Conservation (phyloP, 208 protist species). For the Entamoeba nuttalli region DNA sequence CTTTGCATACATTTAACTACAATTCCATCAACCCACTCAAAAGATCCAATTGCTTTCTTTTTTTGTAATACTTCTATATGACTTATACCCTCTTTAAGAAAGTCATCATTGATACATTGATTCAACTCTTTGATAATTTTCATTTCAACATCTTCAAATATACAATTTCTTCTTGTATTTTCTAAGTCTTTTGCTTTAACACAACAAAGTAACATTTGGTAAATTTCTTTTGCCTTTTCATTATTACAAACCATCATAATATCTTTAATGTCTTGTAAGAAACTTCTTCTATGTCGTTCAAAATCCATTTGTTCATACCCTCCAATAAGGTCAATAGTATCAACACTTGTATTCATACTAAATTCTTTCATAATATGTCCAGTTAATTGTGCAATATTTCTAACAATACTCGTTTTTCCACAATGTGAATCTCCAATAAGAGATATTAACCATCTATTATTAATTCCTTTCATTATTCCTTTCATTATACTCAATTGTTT, state of each 20-base stretch:
- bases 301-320: slow-evolving; percentile 92
- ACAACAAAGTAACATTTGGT: background rate
- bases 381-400: slow-evolving; percentile 59
- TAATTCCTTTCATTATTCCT: slow-evolving; percentile 27
- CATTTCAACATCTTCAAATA: background rate
- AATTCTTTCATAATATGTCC: slow-evolving; percentile 75
- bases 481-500: slow-evolving; percentile 27
- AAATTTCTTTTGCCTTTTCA: background rate
- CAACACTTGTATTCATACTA: slow-evolving; percentile 81
- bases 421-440: background rate
- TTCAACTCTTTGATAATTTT: background rate
- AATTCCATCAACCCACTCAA: slow-evolving; percentile 96
- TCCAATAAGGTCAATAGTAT: slow-evolving; percentile 96
- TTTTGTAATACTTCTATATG: background rate
- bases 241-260: background rate
- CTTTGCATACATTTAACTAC: slow-evolving; percentile 68
- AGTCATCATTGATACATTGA: background rate
- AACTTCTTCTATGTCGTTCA: background rate
- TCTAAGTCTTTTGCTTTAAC: background rate
- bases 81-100: background rate
- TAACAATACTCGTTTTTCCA: background rate
- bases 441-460: background rate
- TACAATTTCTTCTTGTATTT: background rate
- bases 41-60: slow-evolving; percentile 63
- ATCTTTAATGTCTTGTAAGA: background rate